Evolutionary conservation across 202 grass and related monocot genomes (phyloP), one percentile per base, ranked within the genome.

Genomic region (Zizania palustris): DNA sequence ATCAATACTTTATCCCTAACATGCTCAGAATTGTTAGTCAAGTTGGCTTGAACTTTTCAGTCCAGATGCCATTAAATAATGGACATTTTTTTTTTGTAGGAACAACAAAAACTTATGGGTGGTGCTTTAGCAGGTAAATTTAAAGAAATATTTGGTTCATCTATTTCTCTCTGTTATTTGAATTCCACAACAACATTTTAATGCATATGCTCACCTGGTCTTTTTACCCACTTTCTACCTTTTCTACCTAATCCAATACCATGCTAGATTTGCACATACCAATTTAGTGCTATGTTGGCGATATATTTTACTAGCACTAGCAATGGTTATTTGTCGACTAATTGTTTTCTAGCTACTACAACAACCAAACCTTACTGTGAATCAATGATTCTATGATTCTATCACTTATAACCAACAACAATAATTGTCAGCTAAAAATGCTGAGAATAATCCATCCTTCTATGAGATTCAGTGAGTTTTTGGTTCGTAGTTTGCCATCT

Each of bases 81-180:
- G 61, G 63, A 15, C 57, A 45, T 82, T 84, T 72, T 12, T 71
- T 89, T 83, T 73, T 81, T 73, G 76, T 44, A 96, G 92, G 92
- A 92, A 34, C 86, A 89, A 45, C 82, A 69, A 61, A 86, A 69
- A 74, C 75, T 73, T 87, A 71, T 21, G 18, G 67, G 65, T 65
- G 81, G 81, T 75, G 78, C 69, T 68, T 61, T 83, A 67, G 35
- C 89, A 85, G 92, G 92, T 95, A 95, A 38, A 45, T 85, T 87
- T 12, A 68, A 63, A 60, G 15, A 72, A 56, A 37, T 10, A 14
- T 80, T 69, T 88, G 71, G 28, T 65, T 71, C 63, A 67, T 76
- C 54, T 19, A 51, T 69, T 81, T n/a, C 77, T 72, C 6, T 57
- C 49, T 85, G 21, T 68, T 67, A 45, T 67, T 63, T 65, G 84